These are phyloP conservation scores for Sphagnum fallax DNA, from an alignment of 228 moss, liverwort and hornwort species.

Conservation along the genomic window DNA sequence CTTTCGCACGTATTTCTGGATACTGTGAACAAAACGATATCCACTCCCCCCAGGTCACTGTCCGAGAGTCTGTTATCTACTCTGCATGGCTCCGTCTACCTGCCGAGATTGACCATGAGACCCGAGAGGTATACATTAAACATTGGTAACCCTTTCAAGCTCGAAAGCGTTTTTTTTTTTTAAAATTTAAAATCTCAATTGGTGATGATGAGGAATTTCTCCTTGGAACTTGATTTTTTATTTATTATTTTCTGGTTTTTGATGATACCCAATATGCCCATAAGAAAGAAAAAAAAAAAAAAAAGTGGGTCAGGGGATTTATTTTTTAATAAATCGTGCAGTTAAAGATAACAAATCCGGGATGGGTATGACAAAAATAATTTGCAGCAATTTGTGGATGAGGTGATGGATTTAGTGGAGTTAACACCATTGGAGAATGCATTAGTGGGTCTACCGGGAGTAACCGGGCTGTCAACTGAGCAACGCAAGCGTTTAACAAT, in stretches of 20 bases:
- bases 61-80: constrained; percentile 67
- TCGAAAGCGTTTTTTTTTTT: too few species aligned
- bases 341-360: too few species aligned
- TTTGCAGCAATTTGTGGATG: constrained; percentile 50
- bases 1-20: constrained; percentile 68
- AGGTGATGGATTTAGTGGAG: constrained; percentile 58
- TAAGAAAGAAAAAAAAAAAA: too few species aligned
- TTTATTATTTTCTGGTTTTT: background rate
- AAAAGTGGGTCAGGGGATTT: too few species aligned
- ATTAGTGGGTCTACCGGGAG: constrained; percentile 43
- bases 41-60: constrained; percentile 85
- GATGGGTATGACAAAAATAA: too few species aligned
- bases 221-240: too few species aligned
- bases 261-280: background rate
- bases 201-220: too few species aligned
- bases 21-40: constrained; percentile 90
- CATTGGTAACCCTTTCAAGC: too few species aligned
- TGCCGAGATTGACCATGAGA: constrained; percentile 32
- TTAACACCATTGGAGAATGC: constrained; percentile 38
- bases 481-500: constrained; percentile 48
- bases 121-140: constrained; percentile 23
- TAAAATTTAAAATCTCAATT: too few species aligned
- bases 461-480: constrained; percentile 46
- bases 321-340: too few species aligned
- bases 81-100: constrained; percentile 74